Evolutionary conservation across 2,329 filamentous ascomycete species (phyloP).

Genomic region (Aspergillus aculeatus): DNA sequence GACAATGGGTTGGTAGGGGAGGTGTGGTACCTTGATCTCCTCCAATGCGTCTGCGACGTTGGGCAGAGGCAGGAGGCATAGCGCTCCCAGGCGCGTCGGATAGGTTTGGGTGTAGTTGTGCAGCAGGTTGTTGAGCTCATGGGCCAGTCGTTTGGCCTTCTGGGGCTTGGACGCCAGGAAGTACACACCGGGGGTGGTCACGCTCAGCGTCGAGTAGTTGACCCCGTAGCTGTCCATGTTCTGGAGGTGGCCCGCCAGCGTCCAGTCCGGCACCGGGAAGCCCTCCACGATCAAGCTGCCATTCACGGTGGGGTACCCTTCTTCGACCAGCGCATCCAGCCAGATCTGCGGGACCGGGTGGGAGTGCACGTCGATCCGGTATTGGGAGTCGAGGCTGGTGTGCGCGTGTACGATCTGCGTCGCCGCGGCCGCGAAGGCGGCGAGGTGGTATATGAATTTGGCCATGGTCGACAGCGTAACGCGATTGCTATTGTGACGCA

Average conservation of each 20-base stretch:
- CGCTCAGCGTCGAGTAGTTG: constrained; percentile 3
- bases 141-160: not conserved
- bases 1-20: no score
- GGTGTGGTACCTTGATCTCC: not conserved
- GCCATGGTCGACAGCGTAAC: no score
- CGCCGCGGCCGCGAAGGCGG: no score
- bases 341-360: constrained; percentile 7
- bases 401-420: no score
- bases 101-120: not conserved
- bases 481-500: no score
- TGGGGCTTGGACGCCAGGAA: not conserved
- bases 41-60: not conserved
- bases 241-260: not conserved
- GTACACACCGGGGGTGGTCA: constrained; percentile 2
- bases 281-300: not conserved
- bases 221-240: constrained; percentile 1
- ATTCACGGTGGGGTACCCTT: not conserved
- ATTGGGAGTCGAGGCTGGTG: not conserved
- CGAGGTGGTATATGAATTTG: no score
- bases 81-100: not conserved
- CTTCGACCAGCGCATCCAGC: not conserved
- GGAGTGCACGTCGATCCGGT: constrained; percentile 19
- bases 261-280: constrained; percentile 4
- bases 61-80: constrained; percentile 2
- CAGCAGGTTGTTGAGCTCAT: not conserved